Evolutionary conservation across 139 green algal species (phyloP), one percentile per base, ranked within the genome.

Genomic region (Trebouxia sp.): DNA sequence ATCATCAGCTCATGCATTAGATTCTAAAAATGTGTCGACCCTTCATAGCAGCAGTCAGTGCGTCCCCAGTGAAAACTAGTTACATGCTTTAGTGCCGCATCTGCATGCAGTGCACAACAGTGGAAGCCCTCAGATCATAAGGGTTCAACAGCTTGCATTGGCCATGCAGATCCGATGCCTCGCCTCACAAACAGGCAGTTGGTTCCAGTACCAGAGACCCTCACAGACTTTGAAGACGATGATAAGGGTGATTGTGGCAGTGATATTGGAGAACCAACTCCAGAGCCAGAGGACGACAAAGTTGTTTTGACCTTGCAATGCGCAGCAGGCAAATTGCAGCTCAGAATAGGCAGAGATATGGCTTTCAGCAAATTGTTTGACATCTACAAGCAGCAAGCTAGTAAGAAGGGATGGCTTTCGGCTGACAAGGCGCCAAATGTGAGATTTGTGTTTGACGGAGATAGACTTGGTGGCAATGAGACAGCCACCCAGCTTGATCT

Each of bases 401-500:
- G 35, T 24, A 14, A 83, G 50, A 65, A 75, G 10, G 66, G 51
- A 9, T 51, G 55, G 51, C 24, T 83, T 12, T 24, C 28, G 0
- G 26, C 39, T 1, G 30, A 8, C 8, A 80, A 77, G 7, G 66
- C 77, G 30, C 39, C 65, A 7, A 42, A 22, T 17, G 47, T 85
- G 38, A 66, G 37, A 11, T 87, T 86, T 37, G 51, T 78, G 35
- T 87, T 87, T 79, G 83, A 87, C 43, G 83, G 83, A 1, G 83
- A 87, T 26, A 41, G 9, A 17, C 35, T 87, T 75, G 24, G 12
- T 6, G 41, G 30, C 1, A 75, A 39, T n/a, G 55, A 85, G 22
- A 88, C 85, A 5, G 83, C 84, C 6, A 67, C 38, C 20, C 65
- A 28, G 0, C 77, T 89, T 55, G 85, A 89, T n/a, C 77, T 87